Base-by-base conservation (phyloP, 306 rosid genomes). In the Cotoneaster glaucophyllus region DNA sequence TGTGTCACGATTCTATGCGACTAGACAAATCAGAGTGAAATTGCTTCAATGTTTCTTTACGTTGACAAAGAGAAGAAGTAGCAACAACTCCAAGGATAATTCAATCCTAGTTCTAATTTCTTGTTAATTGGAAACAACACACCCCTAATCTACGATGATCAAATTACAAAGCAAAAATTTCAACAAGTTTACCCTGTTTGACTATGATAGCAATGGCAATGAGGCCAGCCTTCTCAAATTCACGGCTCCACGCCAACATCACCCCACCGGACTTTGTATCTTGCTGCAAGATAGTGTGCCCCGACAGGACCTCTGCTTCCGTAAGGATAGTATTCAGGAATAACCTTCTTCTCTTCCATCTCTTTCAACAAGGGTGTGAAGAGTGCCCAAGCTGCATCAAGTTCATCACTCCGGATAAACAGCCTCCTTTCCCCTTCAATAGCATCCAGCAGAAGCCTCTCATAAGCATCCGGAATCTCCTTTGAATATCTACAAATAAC, bases 381-480 rank as follows among this genome's bases (percentile, higher is more conserved):
- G 57, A 93, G 90, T 3, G 96, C 28, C 98, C 98, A 93, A 48
- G 98, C 98, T 11, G 98, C 96, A 58, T 93, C 84, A 14, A 93
- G 74, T 75, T 93, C 98, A 65, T 93, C 98, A 2, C 98, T 93
- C 21, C 98, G 88, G n/a, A 93, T 93, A 32, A 93, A 93, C 57
- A 93, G 85, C 83, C 98, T 83, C 78, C 98, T 85, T 86, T 93
- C 98, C 43, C 98, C 98, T 86, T 87, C 98, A 22, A 93, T 86
- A 28, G 98, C 96, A 75, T 93, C 98, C 56, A 93, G 86, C 78
- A 90, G 90, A 62, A 93, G 88, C 84, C 98, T 90, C 88, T 93
- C 98, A 28, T 93, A 93, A 19, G 98, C 98, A 78, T 93, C 98
- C 12, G 98, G 98, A 82, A 93, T 93, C 90, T 93, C 98, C 74